Evolutionary conservation across 2,329 filamentous ascomycete genomes (phyloP), one percentile per base, ranked within the genome.

Genomic region (Pseudogymnoascus sp.): DNA sequence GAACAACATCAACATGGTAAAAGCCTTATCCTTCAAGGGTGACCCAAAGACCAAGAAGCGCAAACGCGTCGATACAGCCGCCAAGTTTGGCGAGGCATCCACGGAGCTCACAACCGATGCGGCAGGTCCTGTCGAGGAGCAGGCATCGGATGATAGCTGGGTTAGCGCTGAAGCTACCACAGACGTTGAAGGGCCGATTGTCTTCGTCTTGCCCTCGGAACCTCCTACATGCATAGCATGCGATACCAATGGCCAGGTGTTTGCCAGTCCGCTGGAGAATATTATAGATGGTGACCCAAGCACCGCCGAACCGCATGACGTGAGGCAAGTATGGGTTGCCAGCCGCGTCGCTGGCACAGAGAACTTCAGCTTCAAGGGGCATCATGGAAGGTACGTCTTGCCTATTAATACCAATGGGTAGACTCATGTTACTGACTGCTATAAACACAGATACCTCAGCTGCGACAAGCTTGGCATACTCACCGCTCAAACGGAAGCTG

Each of bases 1-100:
- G 29, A 57, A 57, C 29, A 57, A 21, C 36, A 18, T 72, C 69
- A 77, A 68, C 66, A 95, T 95, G 90, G 88, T 96, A 70, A 97
- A 96, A 75, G 87, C 93, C 59, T 84, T 99, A 64, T 82, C 86
- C 60, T 99, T 99, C 82, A 99, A 99, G 78, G 95, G 95, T 80
- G 95, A 99, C 78, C 97, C 96, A 77, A 95, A 95, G 78, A 79
- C 85, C 65, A 96, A 95, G 77, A 97, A 97, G 81, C 85, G 91
- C 75, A 97, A 96, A 82, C 86, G 90, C 69, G 80, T 84, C 47
- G 77, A 80, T 65, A 76, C 79, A 29, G 74, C 75, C 29, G 73
- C 75, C 37, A 74, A 74, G 54, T 73, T 72, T 37, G 71, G 69
- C 71, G 67, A 78, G 68, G 67, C 73, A 31, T 73, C 75, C 64